Evolutionary conservation across 306 rosid species (phyloP).

Genomic region (Castanea sativa): DNA sequence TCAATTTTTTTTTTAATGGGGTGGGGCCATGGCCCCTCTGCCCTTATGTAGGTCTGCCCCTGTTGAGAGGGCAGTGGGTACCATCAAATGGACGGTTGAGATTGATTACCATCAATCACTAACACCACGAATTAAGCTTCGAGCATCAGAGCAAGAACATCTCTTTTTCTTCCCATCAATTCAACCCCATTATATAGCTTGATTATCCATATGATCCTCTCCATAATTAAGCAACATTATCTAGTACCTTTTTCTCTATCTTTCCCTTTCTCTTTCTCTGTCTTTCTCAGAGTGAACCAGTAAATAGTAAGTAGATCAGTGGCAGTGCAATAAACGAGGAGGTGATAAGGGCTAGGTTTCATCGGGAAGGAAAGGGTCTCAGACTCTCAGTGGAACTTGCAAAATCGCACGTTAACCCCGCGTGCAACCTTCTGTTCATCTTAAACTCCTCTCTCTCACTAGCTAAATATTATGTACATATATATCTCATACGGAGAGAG

Average conservation of each 20-base stretch:
- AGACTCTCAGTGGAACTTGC: slow-evolving; percentile 39
- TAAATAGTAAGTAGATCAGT: slow-evolving; percentile 13
- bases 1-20: too few relatives aligned
- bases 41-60: too few relatives aligned
- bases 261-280: background rate
- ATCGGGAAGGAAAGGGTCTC: slow-evolving; percentile 63
- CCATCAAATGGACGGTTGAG: slow-evolving; percentile 22
- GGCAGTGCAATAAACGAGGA: slow-evolving; percentile 43
- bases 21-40: too few relatives aligned
- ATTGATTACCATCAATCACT: slow-evolving; percentile 26
- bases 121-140: background rate
- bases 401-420: slow-evolving; percentile 59
- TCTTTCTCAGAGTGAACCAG: background rate
- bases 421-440: slow-evolving; percentile 6
- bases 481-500: background rate
- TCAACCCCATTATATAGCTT: background rate
- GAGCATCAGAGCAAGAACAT: background rate
- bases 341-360: slow-evolving; percentile 15
- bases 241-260: background rate
- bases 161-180: slow-evolving; percentile 24
- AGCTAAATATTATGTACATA: background rate
- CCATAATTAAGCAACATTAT: background rate
- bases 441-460: slow-evolving; percentile 7
- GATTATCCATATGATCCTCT: background rate
- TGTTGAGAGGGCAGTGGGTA: too few relatives aligned